phyloP scores from a whole-genome alignment of 495 filamentous ascomycete species.

The Penicillium bialowiezense region DNA sequence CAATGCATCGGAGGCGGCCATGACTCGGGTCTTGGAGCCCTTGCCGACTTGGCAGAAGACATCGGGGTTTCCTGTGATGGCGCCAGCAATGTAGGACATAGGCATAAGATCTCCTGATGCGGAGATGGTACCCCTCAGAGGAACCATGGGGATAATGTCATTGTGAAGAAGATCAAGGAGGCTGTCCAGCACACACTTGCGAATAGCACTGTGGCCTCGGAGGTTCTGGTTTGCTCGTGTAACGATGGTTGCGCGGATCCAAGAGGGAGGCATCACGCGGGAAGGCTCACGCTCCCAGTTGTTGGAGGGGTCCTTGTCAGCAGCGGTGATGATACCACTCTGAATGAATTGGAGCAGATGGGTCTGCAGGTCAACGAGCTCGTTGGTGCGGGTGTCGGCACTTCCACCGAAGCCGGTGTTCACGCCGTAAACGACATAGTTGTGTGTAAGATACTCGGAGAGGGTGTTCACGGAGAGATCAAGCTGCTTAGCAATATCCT shows the following conservation, averaged over 20 bases:
- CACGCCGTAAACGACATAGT: conserved; percentile 43
- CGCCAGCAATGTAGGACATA: conserved; percentile 59
- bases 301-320: conserved; percentile 19
- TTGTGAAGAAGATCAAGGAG: conserved; percentile 45
- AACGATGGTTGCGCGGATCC: conserved; percentile 56
- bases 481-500: conserved; percentile 6
- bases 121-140: conserved; percentile 60
- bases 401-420: conserved; percentile 69
- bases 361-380: conserved; percentile 46
- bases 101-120: conserved; percentile 62
- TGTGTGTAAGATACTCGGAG: conserved; percentile 6
- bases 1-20: conserved; percentile 13
- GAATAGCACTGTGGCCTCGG: conserved; percentile 57
- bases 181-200: conserved; percentile 43
- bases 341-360: conserved; percentile 52
- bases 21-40: conserved; percentile 7
- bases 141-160: conserved; percentile 52
- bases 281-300: conserved; percentile 15
- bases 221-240: conserved; percentile 55
- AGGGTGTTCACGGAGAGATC: conserved; percentile 13
- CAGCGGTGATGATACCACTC: conserved; percentile 45
- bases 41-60: conserved; percentile 13
- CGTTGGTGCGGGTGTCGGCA: conserved; percentile 50
- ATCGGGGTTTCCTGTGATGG: conserved; percentile 55
- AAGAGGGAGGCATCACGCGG: conserved; percentile 45